Evolutionary conservation across 441 rosid species (phyloP).

Genomic region (Erodium moschatum): DNA sequence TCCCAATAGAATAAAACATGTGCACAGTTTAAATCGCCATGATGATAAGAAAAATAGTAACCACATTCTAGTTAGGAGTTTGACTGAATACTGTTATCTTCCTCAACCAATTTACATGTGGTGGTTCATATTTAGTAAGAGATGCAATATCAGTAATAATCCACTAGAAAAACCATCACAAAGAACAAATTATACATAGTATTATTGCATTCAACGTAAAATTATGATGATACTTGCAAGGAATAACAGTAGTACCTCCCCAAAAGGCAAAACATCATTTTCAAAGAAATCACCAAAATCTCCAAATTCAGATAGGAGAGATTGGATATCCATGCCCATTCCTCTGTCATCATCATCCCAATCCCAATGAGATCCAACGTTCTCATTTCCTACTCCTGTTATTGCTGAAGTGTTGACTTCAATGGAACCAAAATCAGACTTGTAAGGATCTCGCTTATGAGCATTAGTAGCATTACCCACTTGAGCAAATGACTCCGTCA

Average conservation of each 20-base stretch:
- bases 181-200: background rate
- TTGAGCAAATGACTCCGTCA: constrained; percentile 66
- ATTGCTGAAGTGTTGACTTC: constrained; percentile 54
- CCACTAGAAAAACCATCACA: background rate
- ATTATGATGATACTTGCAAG: constrained; percentile 4
- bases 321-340: constrained; percentile 80
- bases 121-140: background rate
- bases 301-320: constrained; percentile 98
- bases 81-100: too few relatives aligned
- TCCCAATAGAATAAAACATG: constrained; percentile 3
- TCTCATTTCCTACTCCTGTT: constrained; percentile 66
- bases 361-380: constrained; percentile 66
- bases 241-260: constrained; percentile 64
- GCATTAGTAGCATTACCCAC: constrained; percentile 41
- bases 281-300: constrained; percentile 98
- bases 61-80: too few relatives aligned
- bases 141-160: background rate
- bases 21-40: background rate
- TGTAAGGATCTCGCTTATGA: constrained; percentile 43
- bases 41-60: background rate
- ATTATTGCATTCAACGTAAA: background rate
- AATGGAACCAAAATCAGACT: constrained; percentile 48
- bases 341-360: constrained; percentile 97
- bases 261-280: constrained; percentile 88
- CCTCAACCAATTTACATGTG: too few relatives aligned